Percentiles rank a stretch among this genome's conserved stretches.
These are phyloP conservation scores for Albophoma yamanashiensis DNA, from an alignment of 2,329 filamentous ascomycete genomes.

Conservation along the genomic window DNA sequence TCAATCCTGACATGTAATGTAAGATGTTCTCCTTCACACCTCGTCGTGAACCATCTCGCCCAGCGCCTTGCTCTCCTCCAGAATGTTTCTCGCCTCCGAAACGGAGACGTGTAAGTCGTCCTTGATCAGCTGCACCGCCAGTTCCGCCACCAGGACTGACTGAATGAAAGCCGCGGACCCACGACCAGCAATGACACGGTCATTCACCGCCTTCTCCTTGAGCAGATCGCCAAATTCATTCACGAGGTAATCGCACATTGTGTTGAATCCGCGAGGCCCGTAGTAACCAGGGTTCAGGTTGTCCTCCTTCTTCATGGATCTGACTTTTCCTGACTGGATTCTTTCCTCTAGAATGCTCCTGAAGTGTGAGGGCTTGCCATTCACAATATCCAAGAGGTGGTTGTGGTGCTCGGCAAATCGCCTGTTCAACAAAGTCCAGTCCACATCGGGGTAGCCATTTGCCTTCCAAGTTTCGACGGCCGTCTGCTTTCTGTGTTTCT, in stretches of 20 bases:
- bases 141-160: constrained; percentile 66
- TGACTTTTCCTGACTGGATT: constrained; percentile 45
- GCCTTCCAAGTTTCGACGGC: constrained; percentile 37
- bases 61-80: constrained; percentile 56
- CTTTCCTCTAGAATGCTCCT: constrained; percentile 42
- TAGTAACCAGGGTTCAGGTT: constrained; percentile 71
- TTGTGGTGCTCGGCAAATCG: constrained; percentile 48
- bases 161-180: constrained; percentile 62
- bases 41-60: constrained; percentile 61
- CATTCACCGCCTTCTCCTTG: constrained; percentile 49
- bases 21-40: constrained; percentile 6
- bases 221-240: constrained; percentile 47
- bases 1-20: neutral
- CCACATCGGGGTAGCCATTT: constrained; percentile 57
- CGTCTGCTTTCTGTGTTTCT: constrained; percentile 45
- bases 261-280: constrained; percentile 59
- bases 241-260: constrained; percentile 63
- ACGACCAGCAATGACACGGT: constrained; percentile 54
- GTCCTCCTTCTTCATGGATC: constrained; percentile 48
- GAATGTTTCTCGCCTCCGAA: constrained; percentile 38
- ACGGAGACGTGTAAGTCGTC: constrained; percentile 40
- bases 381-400: constrained; percentile 48
- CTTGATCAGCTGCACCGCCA: constrained; percentile 42
- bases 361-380: constrained; percentile 50
- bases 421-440: constrained; percentile 62